Conservation (phyloP, 106 monocot genomes). For the Vanilla planifolia region DNA sequence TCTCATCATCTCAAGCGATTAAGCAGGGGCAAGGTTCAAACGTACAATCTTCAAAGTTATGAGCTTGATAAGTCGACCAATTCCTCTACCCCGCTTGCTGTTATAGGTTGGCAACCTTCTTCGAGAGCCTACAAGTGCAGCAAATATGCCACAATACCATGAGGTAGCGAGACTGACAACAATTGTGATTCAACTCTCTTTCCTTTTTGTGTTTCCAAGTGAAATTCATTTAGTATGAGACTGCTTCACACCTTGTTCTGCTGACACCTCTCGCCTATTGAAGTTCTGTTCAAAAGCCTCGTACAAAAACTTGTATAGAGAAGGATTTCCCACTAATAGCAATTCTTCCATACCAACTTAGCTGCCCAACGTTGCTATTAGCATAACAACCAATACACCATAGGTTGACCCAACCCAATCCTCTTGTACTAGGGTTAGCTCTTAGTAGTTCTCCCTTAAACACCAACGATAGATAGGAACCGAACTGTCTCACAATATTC, state of each 20-base stretch:
- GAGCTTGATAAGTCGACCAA: too few relatives aligned
- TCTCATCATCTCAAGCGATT: too few relatives aligned
- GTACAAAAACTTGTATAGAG: background rate
- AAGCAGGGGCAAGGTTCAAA: too few relatives aligned
- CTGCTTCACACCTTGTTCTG: too few relatives aligned
- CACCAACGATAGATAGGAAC: conserved; percentile 1
- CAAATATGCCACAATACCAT: too few relatives aligned
- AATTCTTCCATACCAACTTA: conserved; percentile 4
- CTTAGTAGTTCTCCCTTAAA: background rate
- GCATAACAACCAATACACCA: conserved; percentile 1
- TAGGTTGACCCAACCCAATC: background rate
- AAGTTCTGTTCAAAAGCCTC: background rate
- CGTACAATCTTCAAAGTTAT: too few relatives aligned
- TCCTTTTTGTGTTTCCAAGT: background rate
- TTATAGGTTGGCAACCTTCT: too few relatives aligned
- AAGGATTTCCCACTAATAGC: background rate
- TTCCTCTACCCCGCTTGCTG: too few relatives aligned
- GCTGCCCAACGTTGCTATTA: background rate
- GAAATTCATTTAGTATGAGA: background rate
- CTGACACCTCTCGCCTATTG: background rate
- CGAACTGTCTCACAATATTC: background rate
- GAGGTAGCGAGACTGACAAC: too few relatives aligned
- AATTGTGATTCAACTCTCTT: background rate
- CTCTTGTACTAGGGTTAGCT: conserved; percentile 1
- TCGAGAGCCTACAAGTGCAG: too few relatives aligned